These are phyloP conservation scores for Fusarium denticulatum DNA, from an alignment of 2,329 filamentous ascomycete species.

Conservation along the genomic window DNA sequence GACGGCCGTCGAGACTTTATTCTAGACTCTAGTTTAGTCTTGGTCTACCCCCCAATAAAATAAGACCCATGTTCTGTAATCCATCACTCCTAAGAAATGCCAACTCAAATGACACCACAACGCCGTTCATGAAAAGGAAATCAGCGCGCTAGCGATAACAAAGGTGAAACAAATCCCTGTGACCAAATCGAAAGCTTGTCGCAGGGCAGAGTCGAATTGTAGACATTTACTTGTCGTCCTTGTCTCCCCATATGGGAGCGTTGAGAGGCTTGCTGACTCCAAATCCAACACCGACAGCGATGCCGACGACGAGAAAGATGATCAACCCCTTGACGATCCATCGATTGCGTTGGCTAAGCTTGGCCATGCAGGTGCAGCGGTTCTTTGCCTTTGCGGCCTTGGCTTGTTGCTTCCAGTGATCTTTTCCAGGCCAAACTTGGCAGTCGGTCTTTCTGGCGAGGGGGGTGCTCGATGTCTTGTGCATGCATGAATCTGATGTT, in stretches of 20 bases:
- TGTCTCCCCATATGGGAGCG: constrained; percentile 65
- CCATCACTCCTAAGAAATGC: constrained; percentile 38
- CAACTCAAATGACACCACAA: constrained; percentile 39
- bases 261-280: constrained; percentile 70
- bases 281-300: constrained; percentile 66
- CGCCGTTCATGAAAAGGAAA: constrained; percentile 43
- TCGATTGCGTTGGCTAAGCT: constrained; percentile 63
- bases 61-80: constrained; percentile 38
- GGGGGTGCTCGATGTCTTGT: constrained; percentile 45
- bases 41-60: constrained; percentile 9
- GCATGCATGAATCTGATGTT: constrained; percentile 43
- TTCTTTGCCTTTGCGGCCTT: constrained; percentile 64
- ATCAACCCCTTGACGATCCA: constrained; percentile 60
- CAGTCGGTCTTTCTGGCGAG: constrained; percentile 56
- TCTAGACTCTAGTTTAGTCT: constrained; percentile 27
- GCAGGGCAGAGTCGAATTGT: neutral
- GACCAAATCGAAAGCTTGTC: neutral
- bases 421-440: constrained; percentile 68
- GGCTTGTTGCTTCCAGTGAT: constrained; percentile 69
- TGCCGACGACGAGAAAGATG: constrained; percentile 61
- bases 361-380: constrained; percentile 62
- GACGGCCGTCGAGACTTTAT: constrained; percentile 14
- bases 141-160: constrained; percentile 36
- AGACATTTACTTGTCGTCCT: constrained; percentile 28
- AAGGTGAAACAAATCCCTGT: constrained; percentile 3